Evolutionary conservation across 2,329 filamentous ascomycete genomes (phyloP).

Genomic region (Tolypocladium ophioglossoides): DNA sequence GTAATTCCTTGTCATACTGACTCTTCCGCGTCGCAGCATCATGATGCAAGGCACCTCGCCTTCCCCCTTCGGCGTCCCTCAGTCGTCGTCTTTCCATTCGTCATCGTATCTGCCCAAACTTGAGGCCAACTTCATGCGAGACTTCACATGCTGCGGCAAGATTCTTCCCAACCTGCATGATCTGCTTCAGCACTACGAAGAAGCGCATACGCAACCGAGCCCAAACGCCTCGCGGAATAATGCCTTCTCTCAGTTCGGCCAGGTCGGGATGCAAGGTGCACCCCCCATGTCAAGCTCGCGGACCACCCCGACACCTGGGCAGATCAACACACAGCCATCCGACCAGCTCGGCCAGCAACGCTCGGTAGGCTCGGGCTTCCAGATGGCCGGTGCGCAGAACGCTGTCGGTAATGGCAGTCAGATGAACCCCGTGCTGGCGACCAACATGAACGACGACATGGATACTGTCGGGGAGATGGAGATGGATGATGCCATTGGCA

Average conservation of each 20-base stretch:
- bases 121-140: constrained; percentile 94
- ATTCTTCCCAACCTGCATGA: constrained; percentile 89
- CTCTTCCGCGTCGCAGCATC: constrained; percentile 46
- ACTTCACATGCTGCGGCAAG: constrained; percentile 90
- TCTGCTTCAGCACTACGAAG: constrained; percentile 91
- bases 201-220: constrained; percentile 70
- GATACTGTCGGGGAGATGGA: constrained; percentile 93
- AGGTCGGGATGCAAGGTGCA: constrained; percentile 20
- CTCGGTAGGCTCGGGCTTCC: constrained; percentile 19
- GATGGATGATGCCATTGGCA: constrained; percentile 72
- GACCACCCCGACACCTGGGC: constrained; percentile 18
- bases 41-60: constrained; percentile 96
- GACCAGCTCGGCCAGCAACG: constrained; percentile 24
- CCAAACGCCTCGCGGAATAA: constrained; percentile 30
- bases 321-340: constrained; percentile 16
- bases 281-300: constrained; percentile 23
- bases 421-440: constrained; percentile 32
- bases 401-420: constrained; percentile 19
- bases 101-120: constrained; percentile 94
- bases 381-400: constrained; percentile 25
- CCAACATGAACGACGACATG: constrained; percentile 49
- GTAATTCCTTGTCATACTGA: neutral
- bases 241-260: constrained; percentile 28
- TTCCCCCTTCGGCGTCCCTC: constrained; percentile 51
- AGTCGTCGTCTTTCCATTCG: constrained; percentile 93